Evolutionary conservation across 2,329 filamentous ascomycete genomes (phyloP).

Genomic region (Ustulina deusta): DNA sequence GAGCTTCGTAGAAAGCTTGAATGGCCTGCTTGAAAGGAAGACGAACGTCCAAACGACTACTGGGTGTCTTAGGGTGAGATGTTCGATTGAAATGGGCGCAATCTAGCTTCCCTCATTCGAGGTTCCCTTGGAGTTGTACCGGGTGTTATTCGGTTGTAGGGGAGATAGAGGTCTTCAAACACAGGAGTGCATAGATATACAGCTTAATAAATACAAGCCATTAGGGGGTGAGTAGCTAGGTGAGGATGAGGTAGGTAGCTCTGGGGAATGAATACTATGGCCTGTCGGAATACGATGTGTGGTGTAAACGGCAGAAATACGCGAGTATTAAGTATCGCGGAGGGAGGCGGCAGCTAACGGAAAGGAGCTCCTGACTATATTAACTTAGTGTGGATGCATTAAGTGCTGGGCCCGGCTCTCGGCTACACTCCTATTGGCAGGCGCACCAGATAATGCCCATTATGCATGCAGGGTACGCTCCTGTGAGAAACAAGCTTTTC

Average conservation of each 20-base stretch:
- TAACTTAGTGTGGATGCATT: slow-evolving; percentile 1
- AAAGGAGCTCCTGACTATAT: slow-evolving; percentile 2
- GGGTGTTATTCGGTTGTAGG: slow-evolving; percentile 4
- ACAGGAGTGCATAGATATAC: neutral
- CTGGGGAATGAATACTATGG: neutral
- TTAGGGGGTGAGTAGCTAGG: slow-evolving; percentile 2
- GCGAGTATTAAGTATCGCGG: neutral
- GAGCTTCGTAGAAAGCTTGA: neutral
- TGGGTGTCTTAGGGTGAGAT: slow-evolving; percentile 5
- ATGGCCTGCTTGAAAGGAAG: neutral
- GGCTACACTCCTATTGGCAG: slow-evolving; percentile 30
- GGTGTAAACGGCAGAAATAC: neutral
- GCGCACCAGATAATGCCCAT: neutral
- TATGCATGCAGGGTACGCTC: slow-evolving; percentile 1
- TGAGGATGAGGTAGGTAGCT: slow-evolving; percentile 5
- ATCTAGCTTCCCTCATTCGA: slow-evolving; percentile 1
- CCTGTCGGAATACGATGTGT: neutral
- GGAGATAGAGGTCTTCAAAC: slow-evolving; percentile 6
- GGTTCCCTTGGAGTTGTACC: slow-evolving; percentile 3
- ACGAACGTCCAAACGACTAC: neutral
- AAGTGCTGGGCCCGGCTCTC: slow-evolving; percentile 6
- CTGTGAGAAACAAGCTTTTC: slow-evolving; percentile 2
- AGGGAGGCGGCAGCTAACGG: neutral
- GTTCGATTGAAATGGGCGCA: neutral
- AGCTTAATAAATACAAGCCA: slow-evolving; percentile 1